A percentile compares a stretch with the other conserved stretches of the same genome.
Evolutionary conservation across 768 basidiomycete genomes (phyloP).

Genomic region (Amanita thiersii): DNA sequence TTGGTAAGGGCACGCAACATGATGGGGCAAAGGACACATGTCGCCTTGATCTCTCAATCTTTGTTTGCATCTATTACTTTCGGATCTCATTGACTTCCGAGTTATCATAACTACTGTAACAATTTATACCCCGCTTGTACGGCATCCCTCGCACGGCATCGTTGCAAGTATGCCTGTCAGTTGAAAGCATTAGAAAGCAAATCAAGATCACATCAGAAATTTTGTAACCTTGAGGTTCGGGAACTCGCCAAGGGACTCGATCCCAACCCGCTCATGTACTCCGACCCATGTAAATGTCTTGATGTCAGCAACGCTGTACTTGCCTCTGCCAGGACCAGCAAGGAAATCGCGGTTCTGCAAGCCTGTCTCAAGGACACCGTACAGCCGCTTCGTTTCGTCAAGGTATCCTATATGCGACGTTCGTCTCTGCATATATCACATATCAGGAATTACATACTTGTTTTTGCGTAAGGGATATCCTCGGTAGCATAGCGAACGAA

Average conservation of each 20-base stretch:
- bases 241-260: conserved; percentile 55
- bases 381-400: conserved; percentile 78
- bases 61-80: neutral
- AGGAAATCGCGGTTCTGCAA: conserved; percentile 71
- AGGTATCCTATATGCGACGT: conserved; percentile 43
- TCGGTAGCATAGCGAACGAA: conserved; percentile 60
- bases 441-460: conserved; percentile 34
- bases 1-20: conserved; percentile 4
- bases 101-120: neutral
- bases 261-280: conserved; percentile 34
- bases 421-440: neutral
- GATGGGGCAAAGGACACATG: neutral
- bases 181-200: neutral
- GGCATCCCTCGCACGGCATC: neutral
- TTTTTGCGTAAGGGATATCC: conserved; percentile 62
- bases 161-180: neutral
- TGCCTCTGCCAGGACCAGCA: conserved; percentile 65
- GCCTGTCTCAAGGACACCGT: conserved; percentile 71
- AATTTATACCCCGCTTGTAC: neutral
- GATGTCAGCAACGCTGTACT: conserved; percentile 62
- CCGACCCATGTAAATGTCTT: conserved; percentile 51
- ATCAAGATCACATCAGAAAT: neutral
- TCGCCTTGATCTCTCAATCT: neutral
- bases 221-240: conserved; percentile 44
- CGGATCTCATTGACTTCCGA: neutral